Evolutionary conservation across 768 basidiomycete genomes (phyloP), one percentile per base, ranked within the genome.

Genomic region (Suillus bovinus): DNA sequence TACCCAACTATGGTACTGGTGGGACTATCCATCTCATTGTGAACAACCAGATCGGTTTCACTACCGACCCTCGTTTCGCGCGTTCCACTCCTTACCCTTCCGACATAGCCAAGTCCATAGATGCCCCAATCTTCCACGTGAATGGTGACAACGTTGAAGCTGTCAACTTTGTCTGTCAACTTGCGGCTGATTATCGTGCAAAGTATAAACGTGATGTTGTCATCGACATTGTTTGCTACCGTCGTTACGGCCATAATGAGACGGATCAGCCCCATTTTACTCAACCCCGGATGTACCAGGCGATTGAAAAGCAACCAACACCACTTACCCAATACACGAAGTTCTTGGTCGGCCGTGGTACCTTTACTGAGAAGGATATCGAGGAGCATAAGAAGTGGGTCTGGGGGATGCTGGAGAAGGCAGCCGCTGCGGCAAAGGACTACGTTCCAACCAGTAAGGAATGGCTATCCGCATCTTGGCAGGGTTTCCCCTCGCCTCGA

Each of bases 301-400:
- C 95, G 34, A 97, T 99, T 73, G 88, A 88, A 78, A 91, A 93
- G 70, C 94, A 99, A 77, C 92, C 91, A 2, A 95, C 96, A 1
- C 86, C 95, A 5, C 83, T 99, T 59, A 90, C 93, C 8, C 86
- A 94, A 73, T 99, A 99, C 80, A 86, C 92, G 65, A 93, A 96
- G 72, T 90, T 91, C 80, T 81, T 99, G 56, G 84, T 93, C 69
- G 88, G 88, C 58, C 93, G 97, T 61, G 90, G 90, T 31, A 94
- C 96, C 1, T 99, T 99, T 76, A 96, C 94, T 36, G 90, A 94
- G 75, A 88, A 90, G 77, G 96, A 99, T 71, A 93, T 98, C 58
- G 95, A 96, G 73, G 96, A 98, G 72, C 97, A 99, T 82, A 94
- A 94, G 83, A 92, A 90, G 69, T 99, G 97, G 97, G 97, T 99